Conservation (phyloP, 164 flowering plant species). For the Sextonia rubra region DNA sequence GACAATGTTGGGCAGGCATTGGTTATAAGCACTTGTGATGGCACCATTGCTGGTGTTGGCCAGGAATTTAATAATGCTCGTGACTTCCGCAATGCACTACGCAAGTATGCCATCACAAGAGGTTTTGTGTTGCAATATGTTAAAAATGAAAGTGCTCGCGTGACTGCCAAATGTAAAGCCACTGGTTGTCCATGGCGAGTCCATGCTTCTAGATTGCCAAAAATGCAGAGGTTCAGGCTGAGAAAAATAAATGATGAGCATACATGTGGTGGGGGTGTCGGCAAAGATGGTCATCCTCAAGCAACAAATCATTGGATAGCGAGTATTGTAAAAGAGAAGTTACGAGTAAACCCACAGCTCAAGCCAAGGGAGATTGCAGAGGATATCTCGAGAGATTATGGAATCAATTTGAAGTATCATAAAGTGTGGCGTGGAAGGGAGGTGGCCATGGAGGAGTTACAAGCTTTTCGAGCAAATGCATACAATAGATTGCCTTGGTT, state of each 20-base stretch:
- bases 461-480: conserved; percentile 43
- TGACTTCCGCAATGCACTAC: conserved; percentile 75
- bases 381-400: conserved; percentile 42
- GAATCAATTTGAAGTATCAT: conserved; percentile 37
- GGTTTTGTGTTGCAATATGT: conserved; percentile 53
- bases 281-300: conserved; percentile 41
- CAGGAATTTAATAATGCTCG: conserved; percentile 59
- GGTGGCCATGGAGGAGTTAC: conserved; percentile 41
- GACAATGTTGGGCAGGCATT: conserved; percentile 19
- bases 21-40: conserved; percentile 49
- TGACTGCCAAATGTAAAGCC: conserved; percentile 52
- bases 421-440: conserved; percentile 55
- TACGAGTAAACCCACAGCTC: conserved; percentile 39
- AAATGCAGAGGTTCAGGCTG: conserved; percentile 43
- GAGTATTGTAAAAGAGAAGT: conserved; percentile 38
- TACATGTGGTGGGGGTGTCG: conserved; percentile 63
- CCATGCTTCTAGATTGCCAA: conserved; percentile 67
- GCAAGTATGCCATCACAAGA: conserved; percentile 70
- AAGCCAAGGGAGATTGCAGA: conserved; percentile 45
- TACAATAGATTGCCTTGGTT: conserved; percentile 46
- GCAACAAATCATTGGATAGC: conserved; percentile 54
- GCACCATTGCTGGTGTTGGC: conserved; percentile 57
- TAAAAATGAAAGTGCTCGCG: conserved; percentile 67
- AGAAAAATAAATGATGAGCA: conserved; percentile 53
- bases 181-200: conserved; percentile 79